Percentiles rank a stretch among this genome's conserved stretches.
These are phyloP conservation scores for Raffaelea ambrosiae DNA, from an alignment of 2,329 filamentous ascomycete genomes.

Conservation along the genomic window DNA sequence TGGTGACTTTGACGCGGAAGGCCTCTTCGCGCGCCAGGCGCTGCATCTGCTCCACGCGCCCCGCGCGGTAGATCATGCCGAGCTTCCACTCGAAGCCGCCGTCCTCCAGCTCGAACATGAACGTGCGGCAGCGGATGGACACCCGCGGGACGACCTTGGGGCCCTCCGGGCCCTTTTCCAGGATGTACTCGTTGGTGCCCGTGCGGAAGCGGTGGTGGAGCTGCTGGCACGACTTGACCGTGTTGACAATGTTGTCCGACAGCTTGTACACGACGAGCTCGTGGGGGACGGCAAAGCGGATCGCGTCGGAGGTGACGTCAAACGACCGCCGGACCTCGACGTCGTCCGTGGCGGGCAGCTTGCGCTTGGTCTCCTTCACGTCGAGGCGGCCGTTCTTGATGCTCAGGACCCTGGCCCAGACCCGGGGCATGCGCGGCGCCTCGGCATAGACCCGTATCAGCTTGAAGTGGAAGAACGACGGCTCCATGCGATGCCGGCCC, in stretches of 20 bases:
- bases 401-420: slow-evolving; percentile 82
- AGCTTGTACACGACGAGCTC: slow-evolving; percentile 83
- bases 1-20: slow-evolving; percentile 79
- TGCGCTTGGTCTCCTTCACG: slow-evolving; percentile 58
- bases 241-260: slow-evolving; percentile 88
- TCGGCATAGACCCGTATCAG: slow-evolving; percentile 81
- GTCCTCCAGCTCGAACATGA: slow-evolving; percentile 90
- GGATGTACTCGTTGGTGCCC: slow-evolving; percentile 77
- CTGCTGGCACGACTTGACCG: slow-evolving; percentile 78
- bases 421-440: slow-evolving; percentile 69
- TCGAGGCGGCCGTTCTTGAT: slow-evolving; percentile 76
- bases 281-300: slow-evolving; percentile 82
- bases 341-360: slow-evolving; percentile 37
- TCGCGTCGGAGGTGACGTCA: slow-evolving; percentile 76
- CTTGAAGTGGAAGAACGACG: slow-evolving; percentile 70
- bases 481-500: slow-evolving; percentile 79
- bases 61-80: slow-evolving; percentile 84
- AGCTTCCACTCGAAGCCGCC: slow-evolving; percentile 97
- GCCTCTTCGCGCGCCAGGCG: slow-evolving; percentile 83
- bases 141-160: slow-evolving; percentile 83
- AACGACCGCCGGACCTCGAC: slow-evolving; percentile 69
- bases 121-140: slow-evolving; percentile 68
- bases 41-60: slow-evolving; percentile 82
- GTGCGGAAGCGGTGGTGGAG: slow-evolving; percentile 90
- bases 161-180: slow-evolving; percentile 75